These are phyloP conservation scores for Saccharomycopsis vini DNA, from an alignment of 805 yeast genomes.

Conservation along the genomic window DNA sequence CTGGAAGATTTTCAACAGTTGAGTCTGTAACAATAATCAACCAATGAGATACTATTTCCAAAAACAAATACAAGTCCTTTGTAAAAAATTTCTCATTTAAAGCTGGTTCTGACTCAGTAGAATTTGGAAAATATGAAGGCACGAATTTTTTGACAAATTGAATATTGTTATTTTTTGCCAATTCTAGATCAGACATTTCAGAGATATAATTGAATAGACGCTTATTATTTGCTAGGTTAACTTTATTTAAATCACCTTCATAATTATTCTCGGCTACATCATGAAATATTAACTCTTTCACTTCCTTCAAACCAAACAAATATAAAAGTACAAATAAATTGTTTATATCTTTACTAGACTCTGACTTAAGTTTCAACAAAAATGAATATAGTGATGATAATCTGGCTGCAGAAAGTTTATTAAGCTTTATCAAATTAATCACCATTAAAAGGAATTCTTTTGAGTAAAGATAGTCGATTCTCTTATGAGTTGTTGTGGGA, in stretches of 20 bases:
- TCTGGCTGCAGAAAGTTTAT: constrained; percentile 19
- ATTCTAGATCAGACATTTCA: background rate
- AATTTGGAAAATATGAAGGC: background rate
- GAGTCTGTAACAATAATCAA: constrained; percentile 57
- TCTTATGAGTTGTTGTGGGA: background rate
- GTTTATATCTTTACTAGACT: constrained; percentile 30
- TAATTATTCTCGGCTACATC: constrained; percentile 17
- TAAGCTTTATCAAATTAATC: constrained; percentile 2
- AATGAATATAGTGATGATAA: constrained; percentile 25
- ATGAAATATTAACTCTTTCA: constrained; percentile 25
- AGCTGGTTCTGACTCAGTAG: background rate
- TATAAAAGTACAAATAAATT: constrained; percentile 22
- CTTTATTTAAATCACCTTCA: constrained; percentile 8
- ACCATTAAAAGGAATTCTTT: constrained; percentile 10
- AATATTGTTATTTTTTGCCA: constrained; percentile 17
- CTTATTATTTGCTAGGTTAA: constrained; percentile 12
- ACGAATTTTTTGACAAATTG: constrained; percentile 13
- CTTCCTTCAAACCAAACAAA: constrained; percentile 30
- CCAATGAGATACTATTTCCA: constrained; percentile 61
- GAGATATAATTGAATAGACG: constrained; percentile 10
- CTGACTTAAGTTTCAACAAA: constrained; percentile 32
- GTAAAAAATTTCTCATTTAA: constrained; percentile 21
- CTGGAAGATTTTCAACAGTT: constrained; percentile 31
- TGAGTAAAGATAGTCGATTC: constrained; percentile 10
- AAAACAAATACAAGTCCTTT: constrained; percentile 36